Base-by-base conservation (phyloP, 1,284 basidiomycete genomes). In the Tilletiopsis washingtonensis region DNA sequence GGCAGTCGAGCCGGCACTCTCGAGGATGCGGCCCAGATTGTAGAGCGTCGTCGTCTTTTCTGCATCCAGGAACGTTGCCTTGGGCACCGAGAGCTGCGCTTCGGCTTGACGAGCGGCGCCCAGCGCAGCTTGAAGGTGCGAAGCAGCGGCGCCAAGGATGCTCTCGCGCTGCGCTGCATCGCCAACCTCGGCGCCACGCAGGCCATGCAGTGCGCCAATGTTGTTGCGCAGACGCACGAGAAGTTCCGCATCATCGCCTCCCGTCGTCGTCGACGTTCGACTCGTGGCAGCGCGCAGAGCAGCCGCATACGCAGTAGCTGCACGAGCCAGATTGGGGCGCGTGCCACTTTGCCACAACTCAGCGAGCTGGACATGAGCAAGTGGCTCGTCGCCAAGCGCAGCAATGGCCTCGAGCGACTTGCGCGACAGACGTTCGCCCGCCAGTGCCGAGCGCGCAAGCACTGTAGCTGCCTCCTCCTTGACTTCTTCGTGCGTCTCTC, bases 21-120 rank as follows among this genome's bases (percentile, higher is more conserved):
- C 70, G 51, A 63, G 57, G 29, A 62, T 61, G 21, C 69, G 67
- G 9, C 61, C 70, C 5, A 71, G 50, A 39, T 73, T 68, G 69
- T 68, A 73, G 11, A 58, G 60, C 15, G 67, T 61, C 19, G 67
- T 57, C 17, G 51, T 55, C n/a, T 54, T 54, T 5, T 32, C 45
- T 3, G 46, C 44, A 27, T 50, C 53, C 5, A 59, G 40, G 2
- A 53, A 50, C 12, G 48, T 48, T 29, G 53, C 48, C 34, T 49
- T 52, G 3, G 51, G 49, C 55, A 11, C 20, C 14, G 23, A 36
- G 42, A 9, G 50, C 51, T 14, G 38, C 44, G 49, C 29, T 34
- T 34, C 7, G 21, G 44, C 44, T 37, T 40, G 25, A 27, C 29
- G 29, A 64, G 55, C 21, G 59, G 59, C 11, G 54, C 56, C 39